Conservation (phyloP, 2,329 filamentous ascomycete species). For the Trichoderma afroharzianum region DNA sequence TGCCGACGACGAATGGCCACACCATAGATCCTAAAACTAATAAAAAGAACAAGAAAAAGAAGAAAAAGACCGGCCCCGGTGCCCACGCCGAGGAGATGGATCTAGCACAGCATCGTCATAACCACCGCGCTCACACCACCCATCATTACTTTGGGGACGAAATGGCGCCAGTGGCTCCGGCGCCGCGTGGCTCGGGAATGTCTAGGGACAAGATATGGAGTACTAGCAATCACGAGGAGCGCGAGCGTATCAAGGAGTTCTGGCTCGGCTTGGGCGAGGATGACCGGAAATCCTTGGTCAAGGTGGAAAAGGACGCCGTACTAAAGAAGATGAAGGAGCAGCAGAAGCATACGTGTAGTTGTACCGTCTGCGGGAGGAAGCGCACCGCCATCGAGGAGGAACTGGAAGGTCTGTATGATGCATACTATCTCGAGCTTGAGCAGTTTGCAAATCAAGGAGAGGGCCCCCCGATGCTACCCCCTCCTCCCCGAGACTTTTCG, state of each 20-base stretch:
- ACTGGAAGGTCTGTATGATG: constrained; percentile 93
- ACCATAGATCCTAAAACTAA: constrained; percentile 42
- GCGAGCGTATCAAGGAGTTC: constrained; percentile 96
- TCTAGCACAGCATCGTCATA: background rate
- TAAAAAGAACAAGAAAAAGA: constrained; percentile 67
- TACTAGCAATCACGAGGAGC: constrained; percentile 87
- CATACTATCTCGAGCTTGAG: constrained; percentile 96
- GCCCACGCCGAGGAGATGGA: constrained; percentile 20
- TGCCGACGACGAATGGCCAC: constrained; percentile 30
- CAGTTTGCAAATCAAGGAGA: constrained; percentile 88
- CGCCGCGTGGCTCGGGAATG: constrained; percentile 41
- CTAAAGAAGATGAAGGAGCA: constrained; percentile 99
- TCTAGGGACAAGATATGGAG: constrained; percentile 94
- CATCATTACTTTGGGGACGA: background rate
- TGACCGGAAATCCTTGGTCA: constrained; percentile 90
- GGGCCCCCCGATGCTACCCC: constrained; percentile 50
- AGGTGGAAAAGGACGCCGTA: constrained; percentile 97
- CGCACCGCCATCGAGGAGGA: constrained; percentile 97
- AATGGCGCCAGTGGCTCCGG: constrained; percentile 27
- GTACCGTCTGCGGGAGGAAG: constrained; percentile 94
- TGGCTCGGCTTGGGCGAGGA: constrained; percentile 94
- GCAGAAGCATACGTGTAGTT: constrained; percentile 98
- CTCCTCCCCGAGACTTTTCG: constrained; percentile 58
- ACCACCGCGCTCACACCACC: background rate
- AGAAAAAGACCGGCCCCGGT: constrained; percentile 49